These are phyloP conservation scores for Cladobotryum protrusum DNA, from an alignment of 2,329 filamentous ascomycete genomes.

Conservation along the genomic window DNA sequence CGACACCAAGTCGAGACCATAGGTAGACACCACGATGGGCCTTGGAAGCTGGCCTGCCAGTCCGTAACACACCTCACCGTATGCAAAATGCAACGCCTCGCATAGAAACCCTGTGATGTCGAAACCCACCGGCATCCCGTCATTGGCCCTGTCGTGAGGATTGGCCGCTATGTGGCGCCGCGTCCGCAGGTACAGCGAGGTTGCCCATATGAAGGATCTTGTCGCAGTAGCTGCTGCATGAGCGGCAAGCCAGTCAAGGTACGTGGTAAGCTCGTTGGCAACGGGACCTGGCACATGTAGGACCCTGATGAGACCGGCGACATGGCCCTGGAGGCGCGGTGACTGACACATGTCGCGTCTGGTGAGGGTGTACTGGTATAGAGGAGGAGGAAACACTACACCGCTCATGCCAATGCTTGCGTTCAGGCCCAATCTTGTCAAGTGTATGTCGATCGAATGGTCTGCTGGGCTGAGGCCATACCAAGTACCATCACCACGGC, in stretches of 20 bases:
- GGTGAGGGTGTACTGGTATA: constrained; percentile 15
- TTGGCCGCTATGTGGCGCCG: constrained; percentile 18
- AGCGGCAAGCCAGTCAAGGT: constrained; percentile 28
- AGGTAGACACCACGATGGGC: constrained; percentile 21
- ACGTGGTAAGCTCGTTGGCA: constrained; percentile 19
- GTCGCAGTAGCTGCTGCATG: constrained; percentile 18
- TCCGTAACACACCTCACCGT: constrained; percentile 23
- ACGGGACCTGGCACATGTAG: constrained; percentile 17
- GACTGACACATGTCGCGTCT: constrained; percentile 18
- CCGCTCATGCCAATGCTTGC: neutral
- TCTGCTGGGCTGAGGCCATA: constrained; percentile 17
- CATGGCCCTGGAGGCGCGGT: constrained; percentile 21
- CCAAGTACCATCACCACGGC: constrained; percentile 21
- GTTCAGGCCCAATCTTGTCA: neutral
- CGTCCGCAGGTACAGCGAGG: constrained; percentile 21
- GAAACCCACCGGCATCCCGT: constrained; percentile 16
- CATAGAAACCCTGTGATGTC: constrained; percentile 21
- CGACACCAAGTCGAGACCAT: constrained; percentile 12
- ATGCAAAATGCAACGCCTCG: constrained; percentile 25
- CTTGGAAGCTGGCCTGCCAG: constrained; percentile 25
- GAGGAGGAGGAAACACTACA: neutral
- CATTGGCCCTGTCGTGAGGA: neutral
- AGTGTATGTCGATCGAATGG: constrained; percentile 8
- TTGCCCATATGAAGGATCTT: constrained; percentile 25
- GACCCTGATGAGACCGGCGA: constrained; percentile 27